These are phyloP conservation scores for Prunella vulgaris DNA, from an alignment of 257 asterid species.

Conservation along the genomic window DNA sequence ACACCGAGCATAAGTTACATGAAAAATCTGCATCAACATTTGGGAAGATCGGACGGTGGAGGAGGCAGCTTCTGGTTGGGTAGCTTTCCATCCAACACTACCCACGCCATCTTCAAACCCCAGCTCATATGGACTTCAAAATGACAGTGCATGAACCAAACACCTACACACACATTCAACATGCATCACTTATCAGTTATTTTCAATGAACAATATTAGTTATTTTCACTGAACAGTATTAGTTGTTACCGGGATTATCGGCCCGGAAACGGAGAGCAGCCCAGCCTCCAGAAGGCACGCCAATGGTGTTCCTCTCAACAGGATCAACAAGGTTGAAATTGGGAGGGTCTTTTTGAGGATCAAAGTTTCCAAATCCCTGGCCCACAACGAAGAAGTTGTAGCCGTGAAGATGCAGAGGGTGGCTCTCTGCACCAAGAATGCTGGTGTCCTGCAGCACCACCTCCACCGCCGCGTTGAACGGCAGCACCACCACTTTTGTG, in stretches of 20 bases:
- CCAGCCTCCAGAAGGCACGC: constrained; percentile 71
- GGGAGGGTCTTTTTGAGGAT: constrained; percentile 40
- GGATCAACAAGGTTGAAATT: constrained; percentile 68
- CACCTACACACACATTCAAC: constrained; percentile 32
- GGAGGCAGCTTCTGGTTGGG: constrained; percentile 64
- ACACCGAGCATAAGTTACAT: not conserved
- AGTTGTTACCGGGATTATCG: constrained; percentile 55
- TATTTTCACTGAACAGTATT: no score
- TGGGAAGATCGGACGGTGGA: constrained; percentile 75
- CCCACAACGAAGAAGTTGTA: constrained; percentile 52
- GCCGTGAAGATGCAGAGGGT: constrained; percentile 75
- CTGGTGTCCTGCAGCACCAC: constrained; percentile 62
- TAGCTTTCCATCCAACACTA: constrained; percentile 64
- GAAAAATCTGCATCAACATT: constrained; percentile 4
- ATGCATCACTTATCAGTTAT: not conserved
- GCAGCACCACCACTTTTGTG: constrained; percentile 47
- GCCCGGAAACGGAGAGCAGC: constrained; percentile 62
- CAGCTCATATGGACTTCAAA: constrained; percentile 70
- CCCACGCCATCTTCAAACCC: constrained; percentile 82
- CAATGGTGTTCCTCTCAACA: constrained; percentile 53
- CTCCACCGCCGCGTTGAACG: constrained; percentile 49
- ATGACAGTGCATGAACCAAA: constrained; percentile 65
- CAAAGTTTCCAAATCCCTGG: constrained; percentile 62
- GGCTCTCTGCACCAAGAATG: constrained; percentile 66
- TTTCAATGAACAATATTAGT: not conserved